phyloP scores from a whole-genome alignment of 805 yeast species.

The Metschnikowia anglica region DNA sequence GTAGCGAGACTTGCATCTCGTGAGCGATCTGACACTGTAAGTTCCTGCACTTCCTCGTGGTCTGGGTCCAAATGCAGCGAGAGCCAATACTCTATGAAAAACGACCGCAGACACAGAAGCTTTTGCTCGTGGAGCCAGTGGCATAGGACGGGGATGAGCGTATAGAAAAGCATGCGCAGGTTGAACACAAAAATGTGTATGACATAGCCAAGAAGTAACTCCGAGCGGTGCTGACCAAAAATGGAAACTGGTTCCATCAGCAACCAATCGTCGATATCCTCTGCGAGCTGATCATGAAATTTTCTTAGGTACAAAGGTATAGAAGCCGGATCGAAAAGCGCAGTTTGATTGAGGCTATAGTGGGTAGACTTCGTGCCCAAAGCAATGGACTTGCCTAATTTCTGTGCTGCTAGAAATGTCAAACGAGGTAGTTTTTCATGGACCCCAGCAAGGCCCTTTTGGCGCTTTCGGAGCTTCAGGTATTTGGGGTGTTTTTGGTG shows the following conservation, averaged over 20 bases:
- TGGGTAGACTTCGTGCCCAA: constrained; percentile 36
- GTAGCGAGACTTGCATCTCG: constrained; percentile 13
- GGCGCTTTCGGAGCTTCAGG: background rate
- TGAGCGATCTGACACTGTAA: constrained; percentile 3
- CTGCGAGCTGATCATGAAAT: constrained; percentile 26
- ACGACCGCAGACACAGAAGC: constrained; percentile 9
- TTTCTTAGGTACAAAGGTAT: constrained; percentile 26
- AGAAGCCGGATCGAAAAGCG: constrained; percentile 26
- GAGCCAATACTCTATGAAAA: constrained; percentile 17
- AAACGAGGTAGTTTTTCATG: constrained; percentile 14
- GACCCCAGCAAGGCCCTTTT: background rate
- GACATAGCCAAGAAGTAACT: constrained; percentile 35
- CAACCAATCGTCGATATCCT: constrained; percentile 41
- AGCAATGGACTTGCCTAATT: constrained; percentile 36
- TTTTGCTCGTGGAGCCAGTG: constrained; percentile 39
- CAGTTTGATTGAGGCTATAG: constrained; percentile 30
- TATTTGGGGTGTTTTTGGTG: background rate
- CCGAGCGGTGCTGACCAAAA: constrained; percentile 22
- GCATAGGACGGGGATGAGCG: constrained; percentile 34
- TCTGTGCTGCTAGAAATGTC: constrained; percentile 26
- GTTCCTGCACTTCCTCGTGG: constrained; percentile 10
- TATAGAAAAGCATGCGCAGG: constrained; percentile 32
- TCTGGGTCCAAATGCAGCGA: constrained; percentile 16
- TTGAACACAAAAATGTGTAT: constrained; percentile 35
- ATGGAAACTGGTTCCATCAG: constrained; percentile 31